phyloP scores from a whole-genome alignment of 495 filamentous ascomycete species.

The Talaromyces wortmannii region DNA sequence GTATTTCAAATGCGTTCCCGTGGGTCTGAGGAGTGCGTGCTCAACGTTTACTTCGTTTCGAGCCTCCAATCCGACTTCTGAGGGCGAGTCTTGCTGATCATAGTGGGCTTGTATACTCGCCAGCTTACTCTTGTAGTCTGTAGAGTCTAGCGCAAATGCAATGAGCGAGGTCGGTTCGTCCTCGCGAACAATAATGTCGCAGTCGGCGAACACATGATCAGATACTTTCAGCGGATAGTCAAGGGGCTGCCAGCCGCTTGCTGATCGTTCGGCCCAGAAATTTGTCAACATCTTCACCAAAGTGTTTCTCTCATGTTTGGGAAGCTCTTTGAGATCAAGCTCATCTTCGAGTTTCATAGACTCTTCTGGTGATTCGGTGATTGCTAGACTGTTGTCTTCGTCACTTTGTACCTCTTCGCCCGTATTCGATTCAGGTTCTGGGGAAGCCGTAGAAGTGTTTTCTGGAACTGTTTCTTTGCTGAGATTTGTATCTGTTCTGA shows the following conservation, averaged over 20 bases:
- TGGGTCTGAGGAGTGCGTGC: constrained; percentile 68
- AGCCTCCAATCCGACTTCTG: constrained; percentile 21
- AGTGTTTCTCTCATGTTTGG: constrained; percentile 84
- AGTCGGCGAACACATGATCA: constrained; percentile 95
- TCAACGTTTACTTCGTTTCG: constrained; percentile 55
- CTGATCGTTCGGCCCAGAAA: constrained; percentile 97
- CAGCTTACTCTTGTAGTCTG: constrained; percentile 78
- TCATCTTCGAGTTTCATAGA: constrained; percentile 53
- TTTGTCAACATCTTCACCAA: constrained; percentile 91
- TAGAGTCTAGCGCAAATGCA: constrained; percentile 80
- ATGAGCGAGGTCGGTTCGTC: constrained; percentile 96
- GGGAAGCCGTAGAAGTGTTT: constrained; percentile 26
- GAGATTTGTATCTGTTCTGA: constrained; percentile 14
- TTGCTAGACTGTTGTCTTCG: constrained; percentile 56
- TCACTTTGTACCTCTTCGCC: constrained; percentile 57
- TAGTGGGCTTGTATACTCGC: constrained; percentile 58
- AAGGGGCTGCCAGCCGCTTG: constrained; percentile 89
- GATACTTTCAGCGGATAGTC: constrained; percentile 85
- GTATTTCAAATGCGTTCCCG: constrained; percentile 89
- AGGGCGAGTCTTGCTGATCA: constrained; percentile 25
- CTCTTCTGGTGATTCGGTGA: constrained; percentile 59
- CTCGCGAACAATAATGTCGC: constrained; percentile 94
- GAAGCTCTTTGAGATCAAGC: constrained; percentile 64
- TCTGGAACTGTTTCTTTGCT: constrained; percentile 11
- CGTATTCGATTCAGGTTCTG: constrained; percentile 44